Evolutionary conservation across 345 rosid genomes (phyloP), one percentile per base, ranked within the genome.

Genomic region (Linum tenue): DNA sequence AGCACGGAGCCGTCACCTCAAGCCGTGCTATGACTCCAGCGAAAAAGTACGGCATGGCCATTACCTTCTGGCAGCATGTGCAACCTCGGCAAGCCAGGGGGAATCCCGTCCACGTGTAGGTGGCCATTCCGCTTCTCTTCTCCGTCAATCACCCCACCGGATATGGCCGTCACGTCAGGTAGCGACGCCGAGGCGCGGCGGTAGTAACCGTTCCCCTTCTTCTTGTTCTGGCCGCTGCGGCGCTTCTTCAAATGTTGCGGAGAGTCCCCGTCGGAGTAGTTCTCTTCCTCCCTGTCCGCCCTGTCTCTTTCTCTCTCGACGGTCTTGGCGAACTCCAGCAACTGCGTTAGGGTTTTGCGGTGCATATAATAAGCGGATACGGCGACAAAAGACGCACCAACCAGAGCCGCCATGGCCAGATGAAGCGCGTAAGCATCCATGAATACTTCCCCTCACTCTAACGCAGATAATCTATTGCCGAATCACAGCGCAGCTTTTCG

Each of bases 21-120:
- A 69, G 57, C 70, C 55, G 59, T 65, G 63, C 8, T 51, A 75
- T 58, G 60, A 75, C 69, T 58, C 69, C 69, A 39, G 60, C 63
- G 9, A 67, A 37, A 73, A 22, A 80, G 44, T 67, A 67, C 67
- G 14, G 35, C 55, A 39, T 4, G 60, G 10, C 6, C 72, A 64
- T 86, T 86, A 95, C 99, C 99, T 89, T 91, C 87, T 53, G 80
- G 83, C 64, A 87, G 71, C 17, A 89, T 83, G 59, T 87, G 99
- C 59, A 95, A 89, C 76, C 83, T 77, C 4, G 96, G 96, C 70
- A 91, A 75, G 11, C 94, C 97, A 2, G 82, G 76, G 15, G 96
- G 96, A 74, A 91, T 91, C 61, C 83, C 92, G 1, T 89, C 96
- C 2, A 81, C 84, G 38, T 73, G 77, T 10, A 83, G 37, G 41